These are phyloP conservation scores for Talaromyces sp. DNA, from an alignment of 2,329 filamentous ascomycete species.

Conservation along the genomic window DNA sequence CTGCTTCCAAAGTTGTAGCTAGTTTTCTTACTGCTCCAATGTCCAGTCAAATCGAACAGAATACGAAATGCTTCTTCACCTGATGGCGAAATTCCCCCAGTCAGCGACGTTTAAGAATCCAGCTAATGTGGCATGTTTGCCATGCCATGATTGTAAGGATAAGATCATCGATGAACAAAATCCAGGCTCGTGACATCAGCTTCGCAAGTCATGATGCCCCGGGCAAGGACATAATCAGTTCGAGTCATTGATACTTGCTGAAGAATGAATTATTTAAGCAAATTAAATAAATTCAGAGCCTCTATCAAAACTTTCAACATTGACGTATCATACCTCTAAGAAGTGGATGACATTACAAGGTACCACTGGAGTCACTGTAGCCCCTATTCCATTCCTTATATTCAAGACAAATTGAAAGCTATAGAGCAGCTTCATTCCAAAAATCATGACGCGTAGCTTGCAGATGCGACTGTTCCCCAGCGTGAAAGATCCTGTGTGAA, in stretches of 20 bases:
- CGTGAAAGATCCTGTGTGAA: no score
- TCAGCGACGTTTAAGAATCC: neutral
- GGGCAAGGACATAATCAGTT: neutral
- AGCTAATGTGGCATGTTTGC: neutral
- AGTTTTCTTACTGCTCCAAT: neutral
- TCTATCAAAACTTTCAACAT: no score
- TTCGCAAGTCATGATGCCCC: neutral
- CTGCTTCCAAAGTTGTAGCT: neutral
- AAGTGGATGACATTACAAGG: neutral
- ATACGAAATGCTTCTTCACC: no score
- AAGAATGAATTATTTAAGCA: no score
- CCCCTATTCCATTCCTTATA: no score
- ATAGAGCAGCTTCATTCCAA: no score
- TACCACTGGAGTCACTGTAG: no score
- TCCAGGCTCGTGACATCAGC: neutral
- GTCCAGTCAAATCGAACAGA: neutral
- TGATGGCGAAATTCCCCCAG: no score
- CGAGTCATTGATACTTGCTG: neutral
- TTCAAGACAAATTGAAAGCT: no score
- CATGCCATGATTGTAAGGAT: neutral
- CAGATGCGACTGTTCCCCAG: no score
- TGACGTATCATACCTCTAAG: neutral
- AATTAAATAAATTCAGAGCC: no score
- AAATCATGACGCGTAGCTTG: no score
- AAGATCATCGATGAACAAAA: neutral